Base-by-base conservation (phyloP, 768 basidiomycete species). In the Trametes maxima region DNA sequence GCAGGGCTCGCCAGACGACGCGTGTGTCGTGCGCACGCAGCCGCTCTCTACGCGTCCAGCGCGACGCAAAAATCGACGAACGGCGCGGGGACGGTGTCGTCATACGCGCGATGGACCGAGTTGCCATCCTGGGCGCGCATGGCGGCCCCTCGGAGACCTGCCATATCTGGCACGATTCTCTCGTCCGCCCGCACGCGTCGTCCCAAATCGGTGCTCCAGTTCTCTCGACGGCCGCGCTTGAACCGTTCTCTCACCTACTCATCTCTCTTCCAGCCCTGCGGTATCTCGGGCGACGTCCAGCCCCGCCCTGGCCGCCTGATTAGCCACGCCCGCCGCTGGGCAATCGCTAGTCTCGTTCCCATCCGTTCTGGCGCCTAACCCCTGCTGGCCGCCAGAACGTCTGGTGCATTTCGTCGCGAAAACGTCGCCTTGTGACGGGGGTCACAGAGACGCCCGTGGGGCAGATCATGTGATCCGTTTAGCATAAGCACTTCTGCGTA, bases 151-250 rank as follows among this genome's bases (percentile, higher is more conserved):
- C 56, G 39, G 39, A 24, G 39, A 17, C 48, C 25, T 60, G 17
- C 59, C 59, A 47, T 40, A 53, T 60, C 52, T 24, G 59, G 59
- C 33, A 60, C 44, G 51, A 60, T 60, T 60, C 59, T 60, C 59
- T 60, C 59, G 59, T 54, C 59, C 59, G 14, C 37, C 47, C 24
- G 51, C 42, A 48, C 58, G 42, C 56, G 5, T 11, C 37, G 14
- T 6, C 36, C 46, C 54, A 55, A 55, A 55, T 55, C 54, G 21
- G 55, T 36, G 21, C 24, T 48, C 36, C 36, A n/a, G 14, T 57
- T 48, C 55, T 46, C 55, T 57, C 46, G 55, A 21, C 55, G 17
- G 55, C 22, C 46, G 25, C 45, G 55, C 37, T n/a, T 40, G 37
- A 57, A 48, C 44, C 28, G 19, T 39, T 47, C 36, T 22, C 24